Percentiles rank a stretch among this genome's conserved stretches.
Conservation (phyloP, 129 eudicot species). For the carrot (Daucus carota) region DH1_v3.0 NC_030385.2:5089501-5090000, state of each 20-base stretch:
- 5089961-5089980: not conserved
- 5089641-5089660: too few relatives aligned
- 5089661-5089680: not conserved
- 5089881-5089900: not conserved
- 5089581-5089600: too few relatives aligned
- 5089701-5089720: conserved; percentile 37
- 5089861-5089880: not conserved
- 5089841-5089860: conserved; percentile 60
- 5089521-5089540: too few relatives aligned
- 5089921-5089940: not conserved
- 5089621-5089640: too few relatives aligned
- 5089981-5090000: not conserved
- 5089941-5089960: not conserved
- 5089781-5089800: conserved; percentile 86
- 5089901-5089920: not conserved
- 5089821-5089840: conserved; percentile 69
- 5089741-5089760: conserved; percentile 92
- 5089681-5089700: not conserved
- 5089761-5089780: conserved; percentile 85
- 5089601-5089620: too few relatives aligned
- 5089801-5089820: conserved; percentile 73
- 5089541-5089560: too few relatives aligned
- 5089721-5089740: conserved; percentile 97
- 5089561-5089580: too few relatives aligned
- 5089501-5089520: too few relatives aligned